These are phyloP conservation scores for Hymenoscyphus occultus DNA, from an alignment of 2,329 filamentous ascomycete genomes.

Conservation along the genomic window DNA sequence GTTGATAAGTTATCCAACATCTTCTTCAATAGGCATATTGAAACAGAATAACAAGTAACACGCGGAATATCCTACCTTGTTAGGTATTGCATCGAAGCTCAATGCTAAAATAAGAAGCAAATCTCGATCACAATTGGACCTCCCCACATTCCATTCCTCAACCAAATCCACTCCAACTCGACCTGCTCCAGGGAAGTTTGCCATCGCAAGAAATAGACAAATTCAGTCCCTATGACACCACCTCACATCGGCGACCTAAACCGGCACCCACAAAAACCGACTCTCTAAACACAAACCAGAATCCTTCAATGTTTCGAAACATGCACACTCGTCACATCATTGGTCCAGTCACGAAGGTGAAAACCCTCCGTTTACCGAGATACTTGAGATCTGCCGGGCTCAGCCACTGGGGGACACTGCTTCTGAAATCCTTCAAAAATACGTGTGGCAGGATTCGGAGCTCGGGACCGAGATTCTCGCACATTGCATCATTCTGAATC, in stretches of 20 bases:
- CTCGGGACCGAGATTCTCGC: not conserved
- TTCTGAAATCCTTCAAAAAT: not conserved
- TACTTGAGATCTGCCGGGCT: not conserved
- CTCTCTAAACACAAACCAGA: not conserved
- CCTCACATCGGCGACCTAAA: not conserved
- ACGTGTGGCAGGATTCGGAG: not conserved
- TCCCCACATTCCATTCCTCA: not conserved
- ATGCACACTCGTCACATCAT: not conserved
- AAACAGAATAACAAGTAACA: not conserved
- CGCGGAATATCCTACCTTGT: not conserved
- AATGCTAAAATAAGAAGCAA: not conserved
- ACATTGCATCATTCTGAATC: not conserved
- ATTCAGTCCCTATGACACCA: not conserved
- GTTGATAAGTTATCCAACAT: not conserved
- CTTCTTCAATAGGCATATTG: not conserved
- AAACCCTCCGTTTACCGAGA: not conserved
- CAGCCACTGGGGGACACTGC: not conserved
- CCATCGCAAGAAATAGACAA: slow-evolving; percentile 2
- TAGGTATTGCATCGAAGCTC: not conserved
- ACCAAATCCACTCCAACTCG: not conserved
- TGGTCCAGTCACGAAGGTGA: not conserved
- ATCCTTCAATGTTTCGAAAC: slow-evolving; percentile 4
- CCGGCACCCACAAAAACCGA: not conserved
- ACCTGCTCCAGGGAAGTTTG: not conserved
- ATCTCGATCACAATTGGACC: not conserved